These are phyloP conservation scores for Coemansia furcata DNA, from an alignment of 192 early-diverging fungal genomes.

Conservation along the genomic window DNA sequence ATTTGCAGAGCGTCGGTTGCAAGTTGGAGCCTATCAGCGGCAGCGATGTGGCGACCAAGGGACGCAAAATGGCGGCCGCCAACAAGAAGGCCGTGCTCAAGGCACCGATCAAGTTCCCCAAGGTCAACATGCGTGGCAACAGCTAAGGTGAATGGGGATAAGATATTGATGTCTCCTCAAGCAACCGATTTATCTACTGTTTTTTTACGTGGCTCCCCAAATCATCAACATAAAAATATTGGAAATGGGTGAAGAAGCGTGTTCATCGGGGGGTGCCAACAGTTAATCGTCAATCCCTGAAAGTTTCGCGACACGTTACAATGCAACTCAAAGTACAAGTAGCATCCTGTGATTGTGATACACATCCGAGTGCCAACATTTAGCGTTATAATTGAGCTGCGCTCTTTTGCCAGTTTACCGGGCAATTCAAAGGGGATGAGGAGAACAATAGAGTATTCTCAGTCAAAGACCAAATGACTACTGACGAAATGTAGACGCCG, in stretches of 20 bases:
- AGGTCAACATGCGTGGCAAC: conserved; percentile 20
- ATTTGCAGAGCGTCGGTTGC: conserved; percentile 48
- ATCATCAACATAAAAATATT: background rate
- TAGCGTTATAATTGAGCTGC: background rate
- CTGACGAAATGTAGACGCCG: background rate
- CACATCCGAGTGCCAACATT: background rate
- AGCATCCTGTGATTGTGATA: background rate
- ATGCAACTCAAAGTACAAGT: background rate
- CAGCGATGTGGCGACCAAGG: conserved; percentile 9
- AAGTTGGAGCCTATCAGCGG: conserved; percentile 37
- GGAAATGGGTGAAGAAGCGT: background rate
- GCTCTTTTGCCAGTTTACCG: background rate
- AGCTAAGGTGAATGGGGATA: background rate
- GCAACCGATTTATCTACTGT: background rate
- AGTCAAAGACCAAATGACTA: background rate
- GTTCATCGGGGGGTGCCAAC: background rate
- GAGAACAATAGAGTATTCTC: background rate
- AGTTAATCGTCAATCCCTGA: background rate
- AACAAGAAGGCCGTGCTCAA: conserved; percentile 46
- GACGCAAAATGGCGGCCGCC: conserved; percentile 12
- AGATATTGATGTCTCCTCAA: background rate
- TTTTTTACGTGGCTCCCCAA: background rate
- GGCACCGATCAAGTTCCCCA: conserved; percentile 53
- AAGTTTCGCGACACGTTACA: background rate
- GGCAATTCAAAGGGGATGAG: background rate